Evolutionary conservation across 108 stramenopile species (phyloP), one percentile per base, ranked within the genome.

Genomic region (Nannochloropsis gaditana): DNA sequence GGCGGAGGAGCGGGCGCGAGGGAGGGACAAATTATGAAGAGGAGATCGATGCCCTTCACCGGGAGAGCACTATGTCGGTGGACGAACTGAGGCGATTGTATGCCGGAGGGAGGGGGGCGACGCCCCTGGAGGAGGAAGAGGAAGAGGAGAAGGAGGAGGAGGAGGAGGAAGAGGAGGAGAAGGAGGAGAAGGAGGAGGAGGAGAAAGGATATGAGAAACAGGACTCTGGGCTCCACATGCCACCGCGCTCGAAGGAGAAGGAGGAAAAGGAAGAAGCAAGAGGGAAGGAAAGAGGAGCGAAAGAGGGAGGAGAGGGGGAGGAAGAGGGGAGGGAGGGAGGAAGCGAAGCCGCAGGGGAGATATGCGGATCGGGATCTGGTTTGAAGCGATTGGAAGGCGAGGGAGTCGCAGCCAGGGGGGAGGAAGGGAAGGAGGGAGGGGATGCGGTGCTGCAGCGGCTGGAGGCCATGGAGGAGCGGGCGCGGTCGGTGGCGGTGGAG

Each of bases 31-130:
- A 31, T 31, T 4, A 73, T 73, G 59, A 73, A n/a, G 59, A 73
- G 59, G 59, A 73, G 59, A n/a, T 73, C 19, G 59, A 15, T 2
- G 59, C 59, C 5, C 87, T 90, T 11, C 45, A 90, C 41, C 80
- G 45, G 5, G 91, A 91, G 43, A 88, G 45, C 5, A 84, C 83
- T 17, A 88, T 92, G 84, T 85, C 93, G 79, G 44, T 87, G 82
- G 87, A 92, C 79, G 79, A 90, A 83, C 81, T 89, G 82, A 43
- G 90, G 45, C 21, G 21, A 15, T 15, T 8, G 41, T 84, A 87
- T 84, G 42, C 41, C 50, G 84, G 50, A 79, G 43, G 82, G 9
- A 44, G 82, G 81, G 45, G n/a, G 8, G 59, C 9, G 80, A 80
- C 84, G 43, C 82, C 43, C 9, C 5, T 9, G 79, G 19, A 1